Evolutionary conservation across 768 basidiomycete species (phyloP).

Genomic region (Tylopilus felleus): DNA sequence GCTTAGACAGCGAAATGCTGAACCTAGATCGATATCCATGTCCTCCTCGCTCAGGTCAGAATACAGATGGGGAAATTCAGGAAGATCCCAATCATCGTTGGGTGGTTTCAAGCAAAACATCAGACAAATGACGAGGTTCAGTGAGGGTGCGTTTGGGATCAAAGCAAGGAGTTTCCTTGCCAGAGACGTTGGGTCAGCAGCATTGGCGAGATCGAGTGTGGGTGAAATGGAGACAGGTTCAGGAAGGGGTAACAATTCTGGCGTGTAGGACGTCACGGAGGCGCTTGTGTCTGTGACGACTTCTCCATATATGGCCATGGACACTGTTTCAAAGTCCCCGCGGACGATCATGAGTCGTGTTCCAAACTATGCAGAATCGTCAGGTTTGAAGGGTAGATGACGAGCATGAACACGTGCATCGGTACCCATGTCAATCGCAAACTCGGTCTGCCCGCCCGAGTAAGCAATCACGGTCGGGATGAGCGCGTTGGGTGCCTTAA

Average conservation of each 20-base stretch:
- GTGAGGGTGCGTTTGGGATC: constrained; percentile 59
- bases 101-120: constrained; percentile 79
- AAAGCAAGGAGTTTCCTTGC: constrained; percentile 60
- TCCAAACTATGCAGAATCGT: constrained; percentile 45
- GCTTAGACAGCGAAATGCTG: constrained; percentile 48
- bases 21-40: constrained; percentile 56
- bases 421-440: constrained; percentile 62
- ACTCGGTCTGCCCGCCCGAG: constrained; percentile 64
- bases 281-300: constrained; percentile 44
- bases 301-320: constrained; percentile 50
- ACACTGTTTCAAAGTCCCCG: constrained; percentile 65
- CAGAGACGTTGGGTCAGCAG: constrained; percentile 55
- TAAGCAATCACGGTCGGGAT: constrained; percentile 71
- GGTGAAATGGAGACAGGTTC: constrained; percentile 42
- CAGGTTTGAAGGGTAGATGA: not conserved
- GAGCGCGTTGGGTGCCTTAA: constrained; percentile 65
- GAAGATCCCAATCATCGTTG: constrained; percentile 76
- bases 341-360: constrained; percentile 80
- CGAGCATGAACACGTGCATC: constrained; percentile 45
- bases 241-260: constrained; percentile 36
- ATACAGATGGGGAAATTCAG: constrained; percentile 68
- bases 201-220: constrained; percentile 58
- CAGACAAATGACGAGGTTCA: constrained; percentile 62
- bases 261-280: constrained; percentile 39
- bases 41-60: constrained; percentile 53